phyloP scores from a whole-genome alignment of 2,329 filamentous ascomycete genomes.

The Elsinoe necatrix region DNA sequence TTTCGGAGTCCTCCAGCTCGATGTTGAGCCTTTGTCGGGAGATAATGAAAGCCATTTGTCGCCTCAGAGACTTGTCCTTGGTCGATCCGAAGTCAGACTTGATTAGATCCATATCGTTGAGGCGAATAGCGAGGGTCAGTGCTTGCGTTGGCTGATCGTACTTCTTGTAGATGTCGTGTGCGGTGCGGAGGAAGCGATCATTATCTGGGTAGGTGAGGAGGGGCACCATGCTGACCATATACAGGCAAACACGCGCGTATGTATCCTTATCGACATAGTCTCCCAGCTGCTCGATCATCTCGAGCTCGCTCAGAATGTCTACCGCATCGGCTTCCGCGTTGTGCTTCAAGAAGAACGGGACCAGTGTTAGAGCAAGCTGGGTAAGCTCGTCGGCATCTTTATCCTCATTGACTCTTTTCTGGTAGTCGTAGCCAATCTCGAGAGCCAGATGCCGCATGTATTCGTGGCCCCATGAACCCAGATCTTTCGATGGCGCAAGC shows the following conservation, averaged over 20 bases:
- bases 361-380: conserved; percentile 72
- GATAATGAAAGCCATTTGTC: conserved; percentile 89
- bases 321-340: conserved; percentile 98
- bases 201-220: conserved; percentile 96
- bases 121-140: conserved; percentile 83
- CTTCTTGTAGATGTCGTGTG: conserved; percentile 85
- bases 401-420: conserved; percentile 76
- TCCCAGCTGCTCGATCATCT: conserved; percentile 89
- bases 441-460: conserved; percentile 92
- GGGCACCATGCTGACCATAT: conserved; percentile 99
- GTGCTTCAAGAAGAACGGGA: conserved; percentile 92
- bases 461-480: conserved; percentile 96
- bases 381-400: conserved; percentile 76
- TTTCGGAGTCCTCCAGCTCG: conserved; percentile 54
- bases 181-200: conserved; percentile 84
- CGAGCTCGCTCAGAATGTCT: conserved; percentile 90
- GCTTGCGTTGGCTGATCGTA: conserved; percentile 92
- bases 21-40: conserved; percentile 84
- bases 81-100: conserved; percentile 71
- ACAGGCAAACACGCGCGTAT: conserved; percentile 84
- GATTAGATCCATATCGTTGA: conserved; percentile 77
- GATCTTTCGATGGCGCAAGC: conserved; percentile 80
- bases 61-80: conserved; percentile 72
- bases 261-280: conserved; percentile 90
- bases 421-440: conserved; percentile 92